phyloP scores from a whole-genome alignment of 306 rosid species.

The Senna tora region DNA sequence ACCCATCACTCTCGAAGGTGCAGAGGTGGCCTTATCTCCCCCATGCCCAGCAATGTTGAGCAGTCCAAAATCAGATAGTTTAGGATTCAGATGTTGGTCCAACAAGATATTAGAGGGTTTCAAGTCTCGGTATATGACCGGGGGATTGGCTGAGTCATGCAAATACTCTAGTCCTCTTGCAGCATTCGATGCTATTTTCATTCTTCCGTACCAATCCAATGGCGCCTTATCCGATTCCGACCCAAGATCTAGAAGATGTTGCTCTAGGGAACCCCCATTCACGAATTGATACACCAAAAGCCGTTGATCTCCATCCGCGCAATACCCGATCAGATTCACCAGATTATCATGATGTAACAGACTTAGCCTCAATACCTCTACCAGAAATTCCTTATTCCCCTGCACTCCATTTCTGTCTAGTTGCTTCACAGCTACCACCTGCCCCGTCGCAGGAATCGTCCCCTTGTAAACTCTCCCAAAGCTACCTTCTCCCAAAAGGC shows the following conservation, averaged over 20 bases:
- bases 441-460: constrained; percentile 61
- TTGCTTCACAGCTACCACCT: constrained; percentile 98
- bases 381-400: constrained; percentile 75
- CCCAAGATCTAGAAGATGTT: no score
- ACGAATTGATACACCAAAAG: constrained; percentile 82
- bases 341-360: constrained; percentile 74
- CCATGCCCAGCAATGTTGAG: constrained; percentile 64
- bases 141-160: constrained; percentile 81
- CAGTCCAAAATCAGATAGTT: constrained; percentile 79
- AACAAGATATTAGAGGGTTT: constrained; percentile 75
- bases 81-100: constrained; percentile 64
- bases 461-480: constrained; percentile 94
- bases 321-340: constrained; percentile 77
- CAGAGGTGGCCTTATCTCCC: constrained; percentile 53
- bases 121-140: constrained; percentile 72
- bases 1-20: constrained; percentile 77
- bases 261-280: constrained; percentile 64
- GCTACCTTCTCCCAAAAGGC: constrained; percentile 88
- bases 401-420: constrained; percentile 81
- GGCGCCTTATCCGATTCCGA: no score
- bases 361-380: constrained; percentile 68
- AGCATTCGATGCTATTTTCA: constrained; percentile 66
- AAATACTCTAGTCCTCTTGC: constrained; percentile 86
- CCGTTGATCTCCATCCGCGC: constrained; percentile 97
- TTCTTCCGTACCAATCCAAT: constrained; percentile 75